phyloP scores from a whole-genome alignment of 2,329 filamentous ascomycete species.

The Neocatenulostroma microsporum region DNA sequence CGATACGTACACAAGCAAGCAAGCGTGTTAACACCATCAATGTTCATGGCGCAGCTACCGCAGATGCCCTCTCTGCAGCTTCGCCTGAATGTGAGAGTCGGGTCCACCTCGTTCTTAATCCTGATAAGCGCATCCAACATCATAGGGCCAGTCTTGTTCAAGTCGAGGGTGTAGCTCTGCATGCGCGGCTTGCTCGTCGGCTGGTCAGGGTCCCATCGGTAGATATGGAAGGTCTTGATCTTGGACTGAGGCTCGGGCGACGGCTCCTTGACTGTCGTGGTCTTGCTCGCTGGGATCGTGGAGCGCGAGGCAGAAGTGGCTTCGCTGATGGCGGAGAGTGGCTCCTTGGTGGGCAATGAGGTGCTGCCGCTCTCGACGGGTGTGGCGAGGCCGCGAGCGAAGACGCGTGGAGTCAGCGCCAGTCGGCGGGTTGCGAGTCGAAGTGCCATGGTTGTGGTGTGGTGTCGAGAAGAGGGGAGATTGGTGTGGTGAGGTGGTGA shows the following conservation, averaged over 20 bases:
- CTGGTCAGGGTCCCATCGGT: conserved; percentile 95
- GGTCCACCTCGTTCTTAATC: conserved; percentile 98
- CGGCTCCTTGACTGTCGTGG: conserved; percentile 55
- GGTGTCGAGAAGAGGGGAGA: too few species aligned
- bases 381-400: conserved; percentile 31
- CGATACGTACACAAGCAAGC: conserved; percentile 95
- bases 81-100: conserved; percentile 89
- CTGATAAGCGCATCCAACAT: conserved; percentile 91
- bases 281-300: conserved; percentile 43
- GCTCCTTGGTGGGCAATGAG: conserved; percentile 29
- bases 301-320: conserved; percentile 24
- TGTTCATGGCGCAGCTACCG: conserved; percentile 99
- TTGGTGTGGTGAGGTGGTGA: too few species aligned
- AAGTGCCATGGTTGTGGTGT: conserved; percentile 28
- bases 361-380: conserved; percentile 23
- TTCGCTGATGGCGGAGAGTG: conserved; percentile 24
- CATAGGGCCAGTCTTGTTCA: conserved; percentile 99
- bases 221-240: conserved; percentile 96
- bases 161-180: conserved; percentile 88
- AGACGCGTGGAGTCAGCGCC: conserved; percentile 23
- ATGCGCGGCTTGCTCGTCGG: conserved; percentile 89
- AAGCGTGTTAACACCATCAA: conserved; percentile 95
- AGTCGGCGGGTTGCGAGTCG: conserved; percentile 30
- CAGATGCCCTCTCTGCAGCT: conserved; percentile 98
- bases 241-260: conserved; percentile 49